Conservation (phyloP, 83 land plant genomes). For the Picea mariana region DNA sequence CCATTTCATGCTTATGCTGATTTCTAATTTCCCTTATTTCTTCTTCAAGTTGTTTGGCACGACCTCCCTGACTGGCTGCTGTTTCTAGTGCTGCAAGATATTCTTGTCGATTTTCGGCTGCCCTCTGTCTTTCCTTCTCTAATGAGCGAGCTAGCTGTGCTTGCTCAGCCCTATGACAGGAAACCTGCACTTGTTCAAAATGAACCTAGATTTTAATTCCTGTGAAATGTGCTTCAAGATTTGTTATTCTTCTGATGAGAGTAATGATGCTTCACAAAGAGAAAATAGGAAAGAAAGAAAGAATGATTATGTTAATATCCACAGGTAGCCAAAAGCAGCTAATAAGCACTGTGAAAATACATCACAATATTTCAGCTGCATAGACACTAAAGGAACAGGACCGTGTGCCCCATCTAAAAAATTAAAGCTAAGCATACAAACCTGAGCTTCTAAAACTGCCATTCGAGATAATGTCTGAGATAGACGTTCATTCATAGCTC, state of each 20-base stretch:
- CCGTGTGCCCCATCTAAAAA: background rate
- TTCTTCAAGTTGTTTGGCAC: slow-evolving; percentile 87
- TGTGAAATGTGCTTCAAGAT: background rate
- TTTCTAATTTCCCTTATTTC: slow-evolving; percentile 70
- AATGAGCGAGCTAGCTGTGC: slow-evolving; percentile 81
- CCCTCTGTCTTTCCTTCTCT: slow-evolving; percentile 96
- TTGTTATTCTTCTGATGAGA: background rate
- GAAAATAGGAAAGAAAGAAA: background rate
- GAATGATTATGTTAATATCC: background rate
- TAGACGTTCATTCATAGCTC: slow-evolving; percentile 87
- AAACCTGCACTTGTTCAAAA: slow-evolving; percentile 48
- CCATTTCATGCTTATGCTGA: slow-evolving; percentile 70
- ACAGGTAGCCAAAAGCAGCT: no score
- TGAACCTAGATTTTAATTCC: background rate
- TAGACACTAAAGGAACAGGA: no score
- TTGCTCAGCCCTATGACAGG: slow-evolving; percentile 94
- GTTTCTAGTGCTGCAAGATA: slow-evolving; percentile 80
- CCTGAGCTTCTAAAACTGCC: slow-evolving; percentile 99
- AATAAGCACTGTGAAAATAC: no score
- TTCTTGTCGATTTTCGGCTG: slow-evolving; percentile 94
- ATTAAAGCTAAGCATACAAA: slow-evolving; percentile 18
- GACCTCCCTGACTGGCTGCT: slow-evolving; percentile 96
- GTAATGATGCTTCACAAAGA: background rate
- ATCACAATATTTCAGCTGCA: no score
- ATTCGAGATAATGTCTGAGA: slow-evolving; percentile 90